Base-by-base conservation (phyloP, 2,329 filamentous ascomycete species). In the Nemania sp. region DNA sequence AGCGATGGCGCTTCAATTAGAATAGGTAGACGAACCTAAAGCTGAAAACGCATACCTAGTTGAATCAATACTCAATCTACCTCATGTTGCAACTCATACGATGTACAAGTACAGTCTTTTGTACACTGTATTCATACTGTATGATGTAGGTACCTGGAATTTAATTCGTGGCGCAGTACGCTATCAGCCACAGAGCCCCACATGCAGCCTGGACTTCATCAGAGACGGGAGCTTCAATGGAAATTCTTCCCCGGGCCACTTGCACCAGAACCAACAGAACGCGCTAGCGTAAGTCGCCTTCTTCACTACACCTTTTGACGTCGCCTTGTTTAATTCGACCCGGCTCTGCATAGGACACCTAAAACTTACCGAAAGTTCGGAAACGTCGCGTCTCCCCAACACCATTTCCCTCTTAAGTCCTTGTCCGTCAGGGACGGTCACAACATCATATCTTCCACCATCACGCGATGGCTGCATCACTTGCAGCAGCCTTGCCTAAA, bases 401-500 rank as follows among this genome's bases (percentile, higher is more conserved):
- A 57, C 49, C 45, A 54, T 38, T 20, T 7, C 10, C 13, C 29
- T 20, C 29, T 38, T 35, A 24, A 5, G 41, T 45, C 15, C 41
- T 45, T 20, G 18, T 29, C 22, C 15, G 52, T 64, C 41, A 24
- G n/a, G 47, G 68, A 62, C 24, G 52, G 61, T 59, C 49, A 29
- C n/a, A n/a, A 18, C n/a, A 18, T 18, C 38, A 27, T 8, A 27
- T 26, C 47, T 18, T 20, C 49, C 53, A 60, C 18, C 15, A 35
- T 59, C 27, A 74, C 73, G 79, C 66, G 69, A 93, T 93, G 90
- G 83, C 89, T 67, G 86, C 89, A 67, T 92, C 93, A 66, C 87
- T 98, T 51, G 89, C 93, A 71, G 89, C 90, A 77, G 90, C 92
- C 65, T 86, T 98, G 51, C 95, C 95, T 3, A 94, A 94, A 79